phyloP scores from a whole-genome alignment of 495 filamentous ascomycete species.

The Penicillium subrubescens region DNA sequence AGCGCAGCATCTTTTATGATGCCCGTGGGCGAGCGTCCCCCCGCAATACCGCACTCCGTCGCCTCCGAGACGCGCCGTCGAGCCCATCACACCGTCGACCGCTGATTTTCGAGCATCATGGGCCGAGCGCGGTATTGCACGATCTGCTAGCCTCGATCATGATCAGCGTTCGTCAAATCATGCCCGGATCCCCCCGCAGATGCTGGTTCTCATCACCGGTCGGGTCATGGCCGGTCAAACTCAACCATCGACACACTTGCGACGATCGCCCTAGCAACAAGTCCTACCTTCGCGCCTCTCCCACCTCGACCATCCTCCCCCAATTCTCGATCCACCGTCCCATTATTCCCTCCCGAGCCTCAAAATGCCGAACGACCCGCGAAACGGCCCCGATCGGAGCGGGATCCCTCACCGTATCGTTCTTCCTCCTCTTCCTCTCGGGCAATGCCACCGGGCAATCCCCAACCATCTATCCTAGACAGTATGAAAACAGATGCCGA shows the following conservation, averaged over 20 bases:
- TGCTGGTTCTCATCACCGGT: constrained; percentile 33
- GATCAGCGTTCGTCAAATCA: constrained; percentile 30
- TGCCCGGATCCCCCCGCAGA: constrained; percentile 22
- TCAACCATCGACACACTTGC: constrained; percentile 57
- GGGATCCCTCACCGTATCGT: constrained; percentile 51
- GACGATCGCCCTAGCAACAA: constrained; percentile 56
- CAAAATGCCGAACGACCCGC: constrained; percentile 50
- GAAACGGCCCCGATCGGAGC: constrained; percentile 64
- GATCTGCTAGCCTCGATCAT: constrained; percentile 32
- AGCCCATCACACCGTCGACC: constrained; percentile 52
- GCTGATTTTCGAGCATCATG: constrained; percentile 36
- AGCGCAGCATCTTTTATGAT: constrained; percentile 49
- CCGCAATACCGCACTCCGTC: constrained; percentile 57
- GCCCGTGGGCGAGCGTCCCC: constrained; percentile 45
- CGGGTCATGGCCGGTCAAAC: constrained; percentile 49
- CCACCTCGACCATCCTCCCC: constrained; percentile 39
- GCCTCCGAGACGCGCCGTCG: constrained; percentile 55
- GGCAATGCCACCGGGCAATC: constrained; percentile 44
- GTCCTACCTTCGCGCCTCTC: constrained; percentile 46
- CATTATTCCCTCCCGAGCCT: constrained; percentile 38
- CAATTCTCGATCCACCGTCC: constrained; percentile 27
- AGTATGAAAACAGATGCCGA: constrained; percentile 57
- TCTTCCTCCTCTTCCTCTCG: constrained; percentile 23
- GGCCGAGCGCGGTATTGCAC: constrained; percentile 35
- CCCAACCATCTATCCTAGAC: constrained; percentile 42